Conservation (phyloP, 768 basidiomycete species). For the Psilocybe azurescens region DNA sequence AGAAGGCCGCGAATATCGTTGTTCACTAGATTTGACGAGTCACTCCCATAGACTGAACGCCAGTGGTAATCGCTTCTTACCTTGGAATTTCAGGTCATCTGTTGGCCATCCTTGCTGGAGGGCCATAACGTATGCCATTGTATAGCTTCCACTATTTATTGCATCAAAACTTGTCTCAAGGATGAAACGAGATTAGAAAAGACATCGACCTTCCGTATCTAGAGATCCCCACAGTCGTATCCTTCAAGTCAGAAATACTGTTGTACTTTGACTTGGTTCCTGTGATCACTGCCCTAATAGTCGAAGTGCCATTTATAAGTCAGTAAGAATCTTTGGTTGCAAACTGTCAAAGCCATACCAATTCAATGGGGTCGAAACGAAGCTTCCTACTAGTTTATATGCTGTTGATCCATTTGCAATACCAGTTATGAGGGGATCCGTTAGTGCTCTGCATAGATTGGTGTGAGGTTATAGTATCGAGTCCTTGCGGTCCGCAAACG, state of each 20-base stretch:
- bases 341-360: conserved; percentile 52
- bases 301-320: neutral
- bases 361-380: conserved; percentile 86
- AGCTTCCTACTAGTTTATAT: conserved; percentile 93
- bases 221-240: conserved; percentile 88
- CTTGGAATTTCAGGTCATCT: conserved; percentile 69
- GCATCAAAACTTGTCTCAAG: neutral
- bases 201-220: conserved; percentile 72
- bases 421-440: conserved; percentile 26
- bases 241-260: conserved; percentile 74
- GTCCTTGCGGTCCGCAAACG: neutral
- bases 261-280: conserved; percentile 77
- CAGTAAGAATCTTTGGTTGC: neutral
- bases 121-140: conserved; percentile 96
- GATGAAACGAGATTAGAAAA: neutral
- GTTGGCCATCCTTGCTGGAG: conserved; percentile 83
- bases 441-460: conserved; percentile 16
- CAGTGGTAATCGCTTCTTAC: conserved; percentile 36
- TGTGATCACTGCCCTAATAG: conserved; percentile 87
- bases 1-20: conserved; percentile 83
- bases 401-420: conserved; percentile 80
- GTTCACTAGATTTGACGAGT: conserved; percentile 55
- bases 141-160: conserved; percentile 79
- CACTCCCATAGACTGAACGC: too few relatives aligned
- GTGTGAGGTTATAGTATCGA: neutral